Evolutionary conservation across 208 protist genomes (phyloP), one percentile per base, ranked within the genome.

Genomic region (Leishmania arabica): DNA sequence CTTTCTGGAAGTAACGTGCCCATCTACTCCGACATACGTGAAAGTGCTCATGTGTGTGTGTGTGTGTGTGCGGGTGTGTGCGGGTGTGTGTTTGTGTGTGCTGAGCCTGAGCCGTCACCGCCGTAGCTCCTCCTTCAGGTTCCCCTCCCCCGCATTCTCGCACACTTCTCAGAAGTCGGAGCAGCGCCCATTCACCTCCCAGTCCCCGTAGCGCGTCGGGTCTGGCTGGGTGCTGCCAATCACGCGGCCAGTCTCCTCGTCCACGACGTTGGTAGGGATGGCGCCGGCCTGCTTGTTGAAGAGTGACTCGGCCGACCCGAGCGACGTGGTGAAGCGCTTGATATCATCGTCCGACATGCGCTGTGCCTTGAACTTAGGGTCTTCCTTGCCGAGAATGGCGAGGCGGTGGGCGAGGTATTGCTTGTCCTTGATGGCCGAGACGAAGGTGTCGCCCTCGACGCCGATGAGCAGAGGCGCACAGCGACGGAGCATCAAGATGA

Each of bases 181-280:
- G 84, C 95, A 97, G 54, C 95, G 89, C 9, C 95, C 95, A 83
- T 97, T 96, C 58, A 93, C 89, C 82, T 97, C 95, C 93, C 95
- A 97, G 78, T 97, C 95, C 13, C 95, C 95, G 81, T 97, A 97
- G 15, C 95, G 92, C 17, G 92, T 95, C 6, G 95, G 95, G 72
- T 95, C 88, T 17, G 78, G 92, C 84, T 96, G 92, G 27, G 91
- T 90, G 88, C 95, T 96, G 66, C 95, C 95, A 60, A 97, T 91
- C 11, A 95, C 91, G 9, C 87, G 87, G 0, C 93, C 93, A 37
- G 95, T 96, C 66, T 88, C 88, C 77, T 97, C 95, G 66, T 97
- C 93, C 34, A 97, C 95, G 3, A 97, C 87, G 81, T 96, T 96
- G 1, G 92, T 95, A 9, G 93, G 93, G 51, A 93, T 86, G 31